Evolutionary conservation across 768 basidiomycete species (phyloP), one percentile per base, ranked within the genome.

Genomic region (Daedaleopsis sinensis): DNA sequence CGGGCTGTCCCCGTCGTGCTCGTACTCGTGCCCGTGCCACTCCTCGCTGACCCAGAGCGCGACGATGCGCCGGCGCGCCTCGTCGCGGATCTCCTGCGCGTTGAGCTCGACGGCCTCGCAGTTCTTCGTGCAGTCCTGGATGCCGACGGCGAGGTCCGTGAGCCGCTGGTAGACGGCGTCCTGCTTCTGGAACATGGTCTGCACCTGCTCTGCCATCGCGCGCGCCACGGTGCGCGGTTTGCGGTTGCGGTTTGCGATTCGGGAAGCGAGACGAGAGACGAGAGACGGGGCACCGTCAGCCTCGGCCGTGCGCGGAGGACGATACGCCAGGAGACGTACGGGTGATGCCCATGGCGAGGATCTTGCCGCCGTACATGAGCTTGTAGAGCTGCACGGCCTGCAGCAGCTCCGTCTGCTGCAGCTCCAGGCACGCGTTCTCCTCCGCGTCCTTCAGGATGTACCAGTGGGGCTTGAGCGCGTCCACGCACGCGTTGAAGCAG

Each of bases 361-460:
- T 36, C 38, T 60, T 62, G n/a, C 67, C 67, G 51, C 67, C 67
- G 50, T 68, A 68, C 67, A 68, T 68, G 57, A 68, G 64, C 32
- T 64, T 62, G 61, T 65, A 68, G 46, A 68, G 49, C 58, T 61
- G 53, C 19, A 64, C 44, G 43, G 64, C 67, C 35, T 68, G 67
- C 8, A 65, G 54, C 36, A 68, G 62, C 15, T 64, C 67, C 3
- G 57, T 46, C 27, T 65, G 52, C 60, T 55, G 46, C 39, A 68
- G 55, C 27, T 64, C 61, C 21, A 57, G 57, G 21, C 50, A 58
- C 12, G 37, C 44, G 24, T 63, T 50, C 19, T 39, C 24, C 57
- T 65, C 62, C 5, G 57, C 58, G 44, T 48, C 35, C 47, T 65
- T 49, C 11, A 68, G 62, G 39, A 68, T 57, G 21, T 64, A 62